Conservation (phyloP, 768 basidiomycete genomes). For the Imleria badia region DNA sequence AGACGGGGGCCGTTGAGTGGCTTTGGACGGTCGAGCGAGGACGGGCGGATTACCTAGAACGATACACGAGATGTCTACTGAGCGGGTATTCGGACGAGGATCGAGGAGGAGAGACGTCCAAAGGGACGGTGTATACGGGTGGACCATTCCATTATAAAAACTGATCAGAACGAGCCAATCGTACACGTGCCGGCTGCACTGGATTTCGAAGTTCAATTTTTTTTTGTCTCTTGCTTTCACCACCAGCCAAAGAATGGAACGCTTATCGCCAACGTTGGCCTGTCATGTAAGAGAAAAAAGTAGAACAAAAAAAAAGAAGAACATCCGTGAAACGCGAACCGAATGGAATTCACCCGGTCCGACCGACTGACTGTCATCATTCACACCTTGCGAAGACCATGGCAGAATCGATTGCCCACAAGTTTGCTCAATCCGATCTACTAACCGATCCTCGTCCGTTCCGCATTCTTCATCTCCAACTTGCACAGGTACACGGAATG, state of each 20-base stretch:
- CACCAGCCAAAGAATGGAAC: background rate
- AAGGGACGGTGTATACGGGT: constrained; percentile 4
- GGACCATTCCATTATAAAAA: constrained; percentile 32
- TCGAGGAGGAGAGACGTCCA: constrained; percentile 1
- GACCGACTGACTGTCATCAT: too few species aligned
- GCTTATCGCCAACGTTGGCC: background rate
- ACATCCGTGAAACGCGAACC: background rate
- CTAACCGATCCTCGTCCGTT: background rate
- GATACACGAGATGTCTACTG: background rate
- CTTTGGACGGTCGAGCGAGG: background rate
- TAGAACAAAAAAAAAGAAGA: background rate
- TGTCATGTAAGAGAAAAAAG: background rate
- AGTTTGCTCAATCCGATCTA: background rate
- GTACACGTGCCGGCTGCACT: constrained; percentile 27
- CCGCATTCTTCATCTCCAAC: constrained; percentile 1
- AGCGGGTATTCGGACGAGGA: background rate
- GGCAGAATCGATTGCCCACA: too few species aligned
- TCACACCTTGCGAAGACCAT: background rate
- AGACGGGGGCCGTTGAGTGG: background rate
- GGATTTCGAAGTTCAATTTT: constrained; percentile 2
- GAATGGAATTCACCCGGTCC: too few species aligned
- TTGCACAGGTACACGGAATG: background rate
- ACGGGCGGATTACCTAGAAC: background rate
- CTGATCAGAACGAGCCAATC: constrained; percentile 26
- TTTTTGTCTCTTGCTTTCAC: background rate